Conservation (phyloP, 257 asterid species). For the Penstemon barbatus region DNA sequence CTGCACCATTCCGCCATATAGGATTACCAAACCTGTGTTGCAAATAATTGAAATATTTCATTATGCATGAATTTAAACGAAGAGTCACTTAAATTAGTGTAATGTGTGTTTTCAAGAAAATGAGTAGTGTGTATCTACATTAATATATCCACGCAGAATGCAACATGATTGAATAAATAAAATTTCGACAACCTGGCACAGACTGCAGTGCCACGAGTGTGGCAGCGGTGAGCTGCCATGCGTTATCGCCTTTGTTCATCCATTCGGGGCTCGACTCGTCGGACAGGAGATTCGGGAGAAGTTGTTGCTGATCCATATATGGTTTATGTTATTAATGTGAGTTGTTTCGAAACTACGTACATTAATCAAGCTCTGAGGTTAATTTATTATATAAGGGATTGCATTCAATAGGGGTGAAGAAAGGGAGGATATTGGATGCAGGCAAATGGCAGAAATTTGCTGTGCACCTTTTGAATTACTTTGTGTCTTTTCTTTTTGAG, state of each 20-base stretch:
- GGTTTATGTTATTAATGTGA: not conserved
- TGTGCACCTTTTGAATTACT: not conserved
- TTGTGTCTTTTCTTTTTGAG: conserved; percentile 8
- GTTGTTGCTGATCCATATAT: conserved; percentile 19
- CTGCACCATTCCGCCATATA: conserved; percentile 53
- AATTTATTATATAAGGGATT: not conserved
- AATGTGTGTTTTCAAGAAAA: no score
- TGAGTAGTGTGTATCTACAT: no score
- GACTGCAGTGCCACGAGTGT: conserved; percentile 60
- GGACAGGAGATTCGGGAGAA: conserved; percentile 36
- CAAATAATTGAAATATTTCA: no score
- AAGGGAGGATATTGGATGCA: not conserved
- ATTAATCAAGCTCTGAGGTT: not conserved
- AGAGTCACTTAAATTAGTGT: no score
- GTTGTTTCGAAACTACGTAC: not conserved
- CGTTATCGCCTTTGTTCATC: conserved; percentile 67
- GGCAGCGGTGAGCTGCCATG: conserved; percentile 65
- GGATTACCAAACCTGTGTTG: conserved; percentile 36
- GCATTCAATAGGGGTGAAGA: not conserved
- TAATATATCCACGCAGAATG: no score
- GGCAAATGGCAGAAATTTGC: conserved; percentile 22
- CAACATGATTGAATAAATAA: no score
- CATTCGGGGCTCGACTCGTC: conserved; percentile 53
- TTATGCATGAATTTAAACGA: no score
- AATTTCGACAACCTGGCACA: conserved; percentile 33